Evolutionary conservation across 2,329 filamentous ascomycete species (phyloP), one percentile per base, ranked within the genome.

Genomic region (Botrytis paeoniae): DNA sequence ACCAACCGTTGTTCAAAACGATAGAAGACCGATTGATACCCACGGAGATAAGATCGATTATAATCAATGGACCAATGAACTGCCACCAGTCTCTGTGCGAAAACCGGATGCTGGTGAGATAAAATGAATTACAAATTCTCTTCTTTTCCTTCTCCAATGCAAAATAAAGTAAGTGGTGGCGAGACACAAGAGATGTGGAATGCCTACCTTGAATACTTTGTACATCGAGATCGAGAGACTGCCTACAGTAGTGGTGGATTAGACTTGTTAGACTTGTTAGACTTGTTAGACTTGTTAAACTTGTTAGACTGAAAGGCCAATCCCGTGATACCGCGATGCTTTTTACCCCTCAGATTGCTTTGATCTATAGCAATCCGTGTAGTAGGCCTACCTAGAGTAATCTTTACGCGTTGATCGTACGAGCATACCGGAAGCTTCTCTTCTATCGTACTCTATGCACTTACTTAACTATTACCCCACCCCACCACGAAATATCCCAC

Each of bases 281-380:
- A 29, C n/a, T 29, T 18, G 51, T 29, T 16, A 8, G 51, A 54
- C 25, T n/a, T n/a, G n/a, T n/a, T n/a, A n/a, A n/a, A n/a, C n/a
- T n/a, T n/a, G n/a, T n/a, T n/a, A n/a, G 25, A 54, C 14, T 29
- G n/a, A 29, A 54, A 9, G 51, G n/a, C n/a, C 51, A 54, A 14
- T 10, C 65, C 37, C 65, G 65, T 69, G 65, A 69, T 22, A 69
- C 48, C 65, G 65, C 65, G 65, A 69, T 57, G 1, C n/a, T 45
- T 22, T 14, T 16, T n/a, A 62, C 60, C 60, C 60, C 60, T 61
- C 35, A 39, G 25, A n/a, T 39, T 61, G 59, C 25, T 62, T 39
- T 25, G 59, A 39, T n/a, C 32, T n/a, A 9, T 12, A 8, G 25
- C 35, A 16, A 37, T 57, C 7, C n/a, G 51, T 57, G 51, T 14